These are phyloP conservation scores for Chalciporus sp. DNA, from an alignment of 1,284 basidiomycete species.

Conservation along the genomic window DNA sequence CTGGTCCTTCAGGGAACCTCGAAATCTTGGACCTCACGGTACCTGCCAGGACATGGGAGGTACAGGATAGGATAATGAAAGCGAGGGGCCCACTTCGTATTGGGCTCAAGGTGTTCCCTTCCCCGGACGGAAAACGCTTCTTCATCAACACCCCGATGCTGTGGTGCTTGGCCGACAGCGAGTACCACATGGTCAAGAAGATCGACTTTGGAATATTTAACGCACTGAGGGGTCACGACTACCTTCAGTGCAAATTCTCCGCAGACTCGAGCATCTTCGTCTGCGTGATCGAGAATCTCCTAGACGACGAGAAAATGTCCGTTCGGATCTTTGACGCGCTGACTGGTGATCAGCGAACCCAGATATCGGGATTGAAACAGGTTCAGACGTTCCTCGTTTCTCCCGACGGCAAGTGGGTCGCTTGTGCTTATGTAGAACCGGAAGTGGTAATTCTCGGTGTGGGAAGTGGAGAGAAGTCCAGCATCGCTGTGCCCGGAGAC, in stretches of 20 bases:
- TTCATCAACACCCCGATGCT: background rate
- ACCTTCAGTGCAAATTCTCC: conserved; percentile 17
- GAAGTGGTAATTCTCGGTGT: conserved; percentile 17
- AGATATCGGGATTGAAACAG: conserved; percentile 17
- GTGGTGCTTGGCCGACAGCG: conserved; percentile 14
- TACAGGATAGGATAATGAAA: background rate
- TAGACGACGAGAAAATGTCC: conserved; percentile 12
- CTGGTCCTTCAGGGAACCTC: conserved; percentile 7
- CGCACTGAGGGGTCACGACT: background rate
- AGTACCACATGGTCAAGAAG: conserved; percentile 12
- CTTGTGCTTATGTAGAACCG: conserved; percentile 12
- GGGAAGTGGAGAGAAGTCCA: background rate
- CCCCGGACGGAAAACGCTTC: conserved; percentile 17
- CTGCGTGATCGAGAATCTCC: background rate
- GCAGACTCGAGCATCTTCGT: conserved; percentile 14
- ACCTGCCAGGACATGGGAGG: conserved; percentile 10
- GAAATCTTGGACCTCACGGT: conserved; percentile 16
- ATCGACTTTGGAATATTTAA: conserved; percentile 12
- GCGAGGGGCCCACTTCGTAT: background rate
- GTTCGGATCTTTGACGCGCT: conserved; percentile 15
- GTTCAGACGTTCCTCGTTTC: conserved; percentile 12
- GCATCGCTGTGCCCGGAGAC: background rate
- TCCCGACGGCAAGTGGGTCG: conserved; percentile 10
- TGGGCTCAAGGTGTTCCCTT: conserved; percentile 1
- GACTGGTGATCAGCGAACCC: conserved; percentile 11